These are phyloP conservation scores for Punica granatum DNA, from an alignment of 345 rosid genomes.

Conservation along the genomic window DNA sequence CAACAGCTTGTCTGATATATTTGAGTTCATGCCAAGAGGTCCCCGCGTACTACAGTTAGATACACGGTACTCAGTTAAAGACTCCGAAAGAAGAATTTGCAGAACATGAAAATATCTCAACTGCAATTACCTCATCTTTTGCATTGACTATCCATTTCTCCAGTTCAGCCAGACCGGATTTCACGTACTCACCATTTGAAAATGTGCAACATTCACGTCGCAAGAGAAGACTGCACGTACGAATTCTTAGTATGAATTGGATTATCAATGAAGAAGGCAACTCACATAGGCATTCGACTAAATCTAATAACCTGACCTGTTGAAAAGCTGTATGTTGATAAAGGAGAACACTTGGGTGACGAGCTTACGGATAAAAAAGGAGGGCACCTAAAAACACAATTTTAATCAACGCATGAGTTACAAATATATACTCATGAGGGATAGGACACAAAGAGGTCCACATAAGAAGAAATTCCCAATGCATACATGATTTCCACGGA, in stretches of 20 bases:
- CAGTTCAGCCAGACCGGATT: conserved; percentile 87
- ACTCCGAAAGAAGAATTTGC: background rate
- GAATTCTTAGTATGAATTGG: conserved; percentile 1
- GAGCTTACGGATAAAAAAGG: conserved; percentile 93
- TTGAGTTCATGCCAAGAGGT: conserved; percentile 97
- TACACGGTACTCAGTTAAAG: conserved; percentile 14
- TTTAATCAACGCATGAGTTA: conserved; percentile 9
- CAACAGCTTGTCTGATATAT: conserved; percentile 97
- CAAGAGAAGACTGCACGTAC: conserved; percentile 64
- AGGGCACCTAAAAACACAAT: conserved; percentile 61
- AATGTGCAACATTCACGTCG: conserved; percentile 98
- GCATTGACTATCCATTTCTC: conserved; percentile 91
- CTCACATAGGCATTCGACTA: background rate
- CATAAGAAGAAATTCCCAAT: background rate
- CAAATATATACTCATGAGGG: background rate
- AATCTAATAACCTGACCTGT: conserved; percentile 44
- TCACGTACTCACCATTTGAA: conserved; percentile 96
- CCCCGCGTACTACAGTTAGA: conserved; percentile 68
- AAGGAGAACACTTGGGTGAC: conserved; percentile 96
- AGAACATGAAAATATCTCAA: background rate
- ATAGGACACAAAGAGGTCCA: background rate
- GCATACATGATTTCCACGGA: conserved; percentile 82
- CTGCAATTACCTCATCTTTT: conserved; percentile 65
- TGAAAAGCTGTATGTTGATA: conserved; percentile 89
- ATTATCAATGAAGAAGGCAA: background rate